Conservation (phyloP, 192 early-diverging fungal species). For the Mortierella antarctica region DNA sequence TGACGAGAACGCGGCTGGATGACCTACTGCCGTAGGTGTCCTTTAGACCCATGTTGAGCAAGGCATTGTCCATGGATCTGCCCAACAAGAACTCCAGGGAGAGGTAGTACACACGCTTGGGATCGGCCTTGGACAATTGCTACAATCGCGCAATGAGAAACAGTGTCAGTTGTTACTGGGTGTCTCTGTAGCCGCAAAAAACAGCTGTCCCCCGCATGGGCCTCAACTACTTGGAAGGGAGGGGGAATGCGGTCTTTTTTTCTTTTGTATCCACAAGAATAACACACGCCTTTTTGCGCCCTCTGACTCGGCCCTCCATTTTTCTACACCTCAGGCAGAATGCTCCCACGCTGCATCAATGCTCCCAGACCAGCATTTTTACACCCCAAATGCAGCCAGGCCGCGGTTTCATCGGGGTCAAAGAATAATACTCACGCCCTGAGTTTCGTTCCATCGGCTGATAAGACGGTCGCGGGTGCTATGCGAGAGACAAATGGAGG, state of each 20-base stretch:
- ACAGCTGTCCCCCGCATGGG: background rate
- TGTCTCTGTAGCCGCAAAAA: background rate
- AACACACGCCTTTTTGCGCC: too few species aligned
- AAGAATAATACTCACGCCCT: conserved; percentile 66
- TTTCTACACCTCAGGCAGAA: background rate
- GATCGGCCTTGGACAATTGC: conserved; percentile 78
- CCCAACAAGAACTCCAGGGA: conserved; percentile 98
- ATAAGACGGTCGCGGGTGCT: conserved; percentile 93
- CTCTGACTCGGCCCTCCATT: background rate
- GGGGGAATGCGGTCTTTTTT: background rate
- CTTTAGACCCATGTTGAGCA: conserved; percentile 89
- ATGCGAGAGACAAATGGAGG: background rate
- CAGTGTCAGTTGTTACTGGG: background rate
- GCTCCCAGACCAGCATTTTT: too few species aligned
- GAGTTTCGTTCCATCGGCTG: conserved; percentile 94
- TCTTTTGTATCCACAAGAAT: too few species aligned
- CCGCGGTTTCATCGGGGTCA: background rate
- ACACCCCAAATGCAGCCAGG: too few species aligned
- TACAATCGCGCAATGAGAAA: conserved; percentile 9
- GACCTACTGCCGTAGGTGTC: conserved; percentile 75
- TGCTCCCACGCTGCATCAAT: background rate
- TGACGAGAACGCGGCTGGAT: background rate
- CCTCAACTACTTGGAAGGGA: background rate
- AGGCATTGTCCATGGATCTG: conserved; percentile 96
- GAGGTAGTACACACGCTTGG: conserved; percentile 97